Conservation (phyloP, 306 rosid genomes). For the Ziziphus jujuba region DNA sequence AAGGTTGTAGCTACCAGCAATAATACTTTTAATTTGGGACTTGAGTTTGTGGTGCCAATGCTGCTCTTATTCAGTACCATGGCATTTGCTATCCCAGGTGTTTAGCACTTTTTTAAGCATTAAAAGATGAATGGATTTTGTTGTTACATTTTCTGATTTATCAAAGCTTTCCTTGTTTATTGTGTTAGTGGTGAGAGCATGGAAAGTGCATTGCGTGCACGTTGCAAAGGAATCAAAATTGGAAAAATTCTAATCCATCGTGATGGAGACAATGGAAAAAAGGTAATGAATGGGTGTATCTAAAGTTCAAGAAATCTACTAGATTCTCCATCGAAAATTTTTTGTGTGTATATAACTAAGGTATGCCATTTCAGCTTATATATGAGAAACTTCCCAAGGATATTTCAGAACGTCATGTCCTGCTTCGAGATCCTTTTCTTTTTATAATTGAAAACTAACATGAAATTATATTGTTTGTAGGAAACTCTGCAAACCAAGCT, state of each 20-base stretch:
- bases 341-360: neutral
- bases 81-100: slow-evolving; percentile 3
- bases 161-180: slow-evolving; percentile 28
- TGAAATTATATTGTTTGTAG: slow-evolving; percentile 40
- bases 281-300: slow-evolving; percentile 39
- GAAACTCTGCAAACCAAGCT: slow-evolving; percentile 97
- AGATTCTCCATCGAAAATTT: too few relatives aligned
- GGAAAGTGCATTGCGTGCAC: slow-evolving; percentile 97
- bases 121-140: too few relatives aligned
- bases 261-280: slow-evolving; percentile 92
- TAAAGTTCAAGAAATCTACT: too few relatives aligned
- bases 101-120: neutral
- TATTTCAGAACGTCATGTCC: slow-evolving; percentile 96
- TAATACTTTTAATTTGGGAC: neutral
- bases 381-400: slow-evolving; percentile 95
- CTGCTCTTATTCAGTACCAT: neutral
- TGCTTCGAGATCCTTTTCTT: too few relatives aligned
- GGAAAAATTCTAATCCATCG: slow-evolving; percentile 98
- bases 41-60: neutral
- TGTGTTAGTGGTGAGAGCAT: slow-evolving; percentile 91
- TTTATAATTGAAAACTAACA: slow-evolving; percentile 25
- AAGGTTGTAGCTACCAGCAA: slow-evolving; percentile 3
- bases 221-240: slow-evolving; percentile 98
- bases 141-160: neutral
- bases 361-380: slow-evolving; percentile 67